These are phyloP conservation scores for Serpula lacrymans DNA, from an alignment of 768 basidiomycete species.

Conservation along the genomic window DNA sequence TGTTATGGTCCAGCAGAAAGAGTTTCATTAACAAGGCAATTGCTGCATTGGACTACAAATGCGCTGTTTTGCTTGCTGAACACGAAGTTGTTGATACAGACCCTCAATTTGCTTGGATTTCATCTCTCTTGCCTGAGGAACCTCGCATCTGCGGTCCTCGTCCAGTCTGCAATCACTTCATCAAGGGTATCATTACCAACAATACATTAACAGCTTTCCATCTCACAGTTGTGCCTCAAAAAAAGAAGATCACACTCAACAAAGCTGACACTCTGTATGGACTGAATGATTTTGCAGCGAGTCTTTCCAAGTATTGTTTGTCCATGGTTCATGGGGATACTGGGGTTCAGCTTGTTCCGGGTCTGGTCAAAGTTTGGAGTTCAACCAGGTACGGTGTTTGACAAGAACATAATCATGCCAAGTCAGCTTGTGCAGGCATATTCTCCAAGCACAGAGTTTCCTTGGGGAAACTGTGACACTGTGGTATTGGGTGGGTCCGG, in stretches of 20 bases:
- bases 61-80: too few species aligned
- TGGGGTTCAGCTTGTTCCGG: constrained; percentile 19
- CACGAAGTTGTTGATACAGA: background rate
- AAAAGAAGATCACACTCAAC: too few species aligned
- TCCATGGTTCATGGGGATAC: constrained; percentile 1
- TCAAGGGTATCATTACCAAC: background rate
- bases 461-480: constrained; percentile 15
- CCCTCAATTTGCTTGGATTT: constrained; percentile 1
- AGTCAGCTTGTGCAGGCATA: constrained; percentile 17
- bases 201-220: background rate
- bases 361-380: constrained; percentile 24
- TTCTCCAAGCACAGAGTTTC: constrained; percentile 15
- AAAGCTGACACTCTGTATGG: constrained; percentile 6
- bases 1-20: background rate
- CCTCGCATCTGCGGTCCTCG: background rate
- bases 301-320: constrained; percentile 6
- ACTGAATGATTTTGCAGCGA: constrained; percentile 24
- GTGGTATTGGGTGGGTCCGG: too few species aligned
- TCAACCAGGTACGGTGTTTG: constrained; percentile 19
- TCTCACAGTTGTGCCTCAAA: background rate
- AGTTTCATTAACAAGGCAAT: background rate
- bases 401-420: constrained; percentile 13
- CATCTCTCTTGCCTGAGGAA: background rate
- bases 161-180: background rate
- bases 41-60: background rate